Evolutionary conservation across 192 early-diverging fungal species (phyloP).

Genomic region (Rhizoclosmatium globosum): DNA sequence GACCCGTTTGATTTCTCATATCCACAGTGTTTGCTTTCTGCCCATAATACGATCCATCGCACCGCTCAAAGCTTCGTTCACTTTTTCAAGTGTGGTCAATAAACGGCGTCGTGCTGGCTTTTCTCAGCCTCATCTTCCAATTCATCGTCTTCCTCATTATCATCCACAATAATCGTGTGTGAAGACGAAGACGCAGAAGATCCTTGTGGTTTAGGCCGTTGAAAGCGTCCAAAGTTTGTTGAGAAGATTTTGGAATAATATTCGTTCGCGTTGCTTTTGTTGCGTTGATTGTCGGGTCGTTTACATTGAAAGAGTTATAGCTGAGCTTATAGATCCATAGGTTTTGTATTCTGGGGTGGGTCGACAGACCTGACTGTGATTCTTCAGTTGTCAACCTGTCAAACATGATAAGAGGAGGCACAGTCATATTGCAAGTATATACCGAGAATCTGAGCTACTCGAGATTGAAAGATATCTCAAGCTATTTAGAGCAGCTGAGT

Average conservation of each 20-base stretch:
- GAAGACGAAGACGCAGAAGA: not conserved
- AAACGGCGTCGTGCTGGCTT: not conserved
- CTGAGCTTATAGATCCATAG: not conserved
- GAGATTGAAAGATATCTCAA: not conserved
- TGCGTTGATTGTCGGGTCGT: not conserved
- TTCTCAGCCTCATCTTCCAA: not conserved
- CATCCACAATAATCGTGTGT: not conserved
- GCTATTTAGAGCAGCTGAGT: not conserved
- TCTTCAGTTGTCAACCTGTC: not conserved
- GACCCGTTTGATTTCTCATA: slow-evolving; percentile 1
- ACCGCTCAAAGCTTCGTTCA: not conserved
- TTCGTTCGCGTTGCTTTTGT: not conserved
- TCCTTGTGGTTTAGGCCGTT: not conserved
- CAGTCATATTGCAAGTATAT: not conserved
- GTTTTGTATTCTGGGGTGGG: not conserved
- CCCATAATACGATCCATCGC: slow-evolving; percentile 9
- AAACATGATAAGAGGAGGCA: not conserved
- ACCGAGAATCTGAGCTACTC: not conserved
- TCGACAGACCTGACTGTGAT: not conserved
- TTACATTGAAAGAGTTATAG: not conserved
- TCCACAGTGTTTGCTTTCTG: not conserved
- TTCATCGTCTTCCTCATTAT: not conserved
- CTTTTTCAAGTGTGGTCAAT: not conserved
- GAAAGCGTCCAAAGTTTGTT: not conserved
- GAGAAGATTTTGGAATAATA: slow-evolving; percentile 3